Conservation (phyloP, 306 rosid genomes). For the Senna tora region DNA sequence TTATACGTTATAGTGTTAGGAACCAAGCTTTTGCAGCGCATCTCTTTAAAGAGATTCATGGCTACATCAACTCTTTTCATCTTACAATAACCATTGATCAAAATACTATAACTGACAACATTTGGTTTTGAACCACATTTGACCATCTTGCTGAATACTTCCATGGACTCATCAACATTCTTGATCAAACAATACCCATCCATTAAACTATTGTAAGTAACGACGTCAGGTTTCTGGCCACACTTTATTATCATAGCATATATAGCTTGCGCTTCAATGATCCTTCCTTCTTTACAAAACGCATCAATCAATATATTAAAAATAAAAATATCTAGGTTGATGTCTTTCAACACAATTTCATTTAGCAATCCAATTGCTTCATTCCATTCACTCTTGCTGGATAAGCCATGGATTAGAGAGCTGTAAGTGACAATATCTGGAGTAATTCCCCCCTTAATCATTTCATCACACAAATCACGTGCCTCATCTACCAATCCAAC, state of each 20-base stretch:
- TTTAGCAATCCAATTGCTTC: constrained; percentile 24
- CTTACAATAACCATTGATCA: background rate
- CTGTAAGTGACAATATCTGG: background rate
- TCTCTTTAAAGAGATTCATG: background rate
- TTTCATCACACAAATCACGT: background rate
- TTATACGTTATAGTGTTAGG: background rate
- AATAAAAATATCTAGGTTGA: constrained; percentile 5
- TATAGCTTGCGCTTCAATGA: background rate
- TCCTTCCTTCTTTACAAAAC: background rate
- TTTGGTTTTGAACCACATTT: background rate
- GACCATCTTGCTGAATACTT: background rate
- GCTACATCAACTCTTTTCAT: background rate
- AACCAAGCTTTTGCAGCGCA: background rate
- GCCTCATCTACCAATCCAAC: background rate
- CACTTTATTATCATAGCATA: background rate
- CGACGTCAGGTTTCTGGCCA: background rate
- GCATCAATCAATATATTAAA: constrained; percentile 9
- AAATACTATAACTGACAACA: background rate
- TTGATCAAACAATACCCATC: constrained; percentile 20
- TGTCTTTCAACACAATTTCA: constrained; percentile 14
- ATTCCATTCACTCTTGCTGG: background rate
- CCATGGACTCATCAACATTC: background rate
- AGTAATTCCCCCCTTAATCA: background rate
- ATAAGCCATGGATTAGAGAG: background rate
- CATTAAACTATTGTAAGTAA: background rate